Evolutionary conservation across 2,329 filamentous ascomycete genomes (phyloP).

Genomic region (Colletotrichum orbiculare): DNA sequence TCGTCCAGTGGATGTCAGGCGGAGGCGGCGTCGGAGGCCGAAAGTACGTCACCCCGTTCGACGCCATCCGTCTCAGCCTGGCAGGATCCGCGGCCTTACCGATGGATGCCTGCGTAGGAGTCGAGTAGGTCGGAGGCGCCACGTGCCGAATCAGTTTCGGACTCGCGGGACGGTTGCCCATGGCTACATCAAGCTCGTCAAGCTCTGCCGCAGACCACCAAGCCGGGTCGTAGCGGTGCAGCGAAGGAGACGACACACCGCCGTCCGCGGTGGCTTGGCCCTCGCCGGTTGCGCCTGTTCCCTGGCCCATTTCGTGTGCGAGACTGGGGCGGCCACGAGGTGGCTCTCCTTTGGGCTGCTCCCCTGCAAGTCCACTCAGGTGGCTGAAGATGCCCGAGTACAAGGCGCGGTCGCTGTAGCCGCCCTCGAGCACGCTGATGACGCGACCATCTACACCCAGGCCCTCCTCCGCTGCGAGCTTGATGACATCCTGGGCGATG

Average conservation of each 20-base stretch:
- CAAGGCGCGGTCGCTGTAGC: constrained; percentile 93
- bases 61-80: constrained; percentile 72
- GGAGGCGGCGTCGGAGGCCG: constrained; percentile 73
- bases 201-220: constrained; percentile 79
- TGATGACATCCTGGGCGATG: constrained; percentile 86
- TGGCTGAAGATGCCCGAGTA: constrained; percentile 91
- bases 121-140: constrained; percentile 79
- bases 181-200: constrained; percentile 74
- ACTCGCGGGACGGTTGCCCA: constrained; percentile 61
- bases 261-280: constrained; percentile 44
- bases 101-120: constrained; percentile 87
- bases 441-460: constrained; percentile 84
- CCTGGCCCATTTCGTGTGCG: constrained; percentile 68
- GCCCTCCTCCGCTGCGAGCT: constrained; percentile 82
- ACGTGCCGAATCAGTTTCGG: constrained; percentile 65
- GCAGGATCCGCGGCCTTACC: constrained; percentile 80
- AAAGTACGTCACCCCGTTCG: constrained; percentile 50
- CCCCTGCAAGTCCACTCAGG: constrained; percentile 80
- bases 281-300: constrained; percentile 54
- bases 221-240: constrained; percentile 68
- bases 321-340: constrained; percentile 54
- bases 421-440: constrained; percentile 94
- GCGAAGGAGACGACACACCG: constrained; percentile 42
- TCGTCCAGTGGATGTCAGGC: constrained; percentile 86
- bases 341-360: constrained; percentile 49